These are phyloP conservation scores for Colletotrichum filicis DNA, from an alignment of 2,329 filamentous ascomycete genomes.

Conservation along the genomic window DNA sequence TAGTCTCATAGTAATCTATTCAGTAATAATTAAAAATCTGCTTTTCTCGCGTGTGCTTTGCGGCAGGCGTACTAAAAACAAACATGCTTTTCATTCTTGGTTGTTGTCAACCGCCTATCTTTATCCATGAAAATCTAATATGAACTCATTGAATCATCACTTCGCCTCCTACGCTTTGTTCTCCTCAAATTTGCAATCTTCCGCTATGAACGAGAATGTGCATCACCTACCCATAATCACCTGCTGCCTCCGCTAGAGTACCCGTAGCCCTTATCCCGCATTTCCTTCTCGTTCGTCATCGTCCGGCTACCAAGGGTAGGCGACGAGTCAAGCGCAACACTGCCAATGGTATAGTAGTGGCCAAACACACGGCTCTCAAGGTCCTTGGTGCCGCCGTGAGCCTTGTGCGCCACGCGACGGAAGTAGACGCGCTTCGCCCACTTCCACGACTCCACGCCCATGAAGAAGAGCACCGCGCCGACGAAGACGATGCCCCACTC, in stretches of 20 bases:
- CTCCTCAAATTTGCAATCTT: background rate
- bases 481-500: constrained; percentile 71
- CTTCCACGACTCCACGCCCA: constrained; percentile 69
- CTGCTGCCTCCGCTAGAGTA: constrained; percentile 24
- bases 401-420: constrained; percentile 42
- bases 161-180: background rate
- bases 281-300: constrained; percentile 34
- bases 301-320: constrained; percentile 33
- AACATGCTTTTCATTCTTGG: constrained; percentile 10
- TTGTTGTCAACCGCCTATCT: constrained; percentile 17
- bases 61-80: background rate
- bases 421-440: constrained; percentile 62
- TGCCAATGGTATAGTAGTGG: constrained; percentile 41
- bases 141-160: constrained; percentile 1
- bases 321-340: constrained; percentile 32
- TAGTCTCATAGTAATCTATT: background rate
- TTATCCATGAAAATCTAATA: constrained; percentile 2
- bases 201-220: background rate
- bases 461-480: constrained; percentile 65
- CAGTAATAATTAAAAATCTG: too few species aligned
- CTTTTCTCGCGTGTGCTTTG: too few species aligned
- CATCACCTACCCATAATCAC: background rate
- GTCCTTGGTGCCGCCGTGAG: constrained; percentile 38
- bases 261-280: constrained; percentile 32
- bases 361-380: constrained; percentile 48